These are phyloP conservation scores for Pleurotus tuoliensis DNA, from an alignment of 768 basidiomycete species.

Conservation along the genomic window DNA sequence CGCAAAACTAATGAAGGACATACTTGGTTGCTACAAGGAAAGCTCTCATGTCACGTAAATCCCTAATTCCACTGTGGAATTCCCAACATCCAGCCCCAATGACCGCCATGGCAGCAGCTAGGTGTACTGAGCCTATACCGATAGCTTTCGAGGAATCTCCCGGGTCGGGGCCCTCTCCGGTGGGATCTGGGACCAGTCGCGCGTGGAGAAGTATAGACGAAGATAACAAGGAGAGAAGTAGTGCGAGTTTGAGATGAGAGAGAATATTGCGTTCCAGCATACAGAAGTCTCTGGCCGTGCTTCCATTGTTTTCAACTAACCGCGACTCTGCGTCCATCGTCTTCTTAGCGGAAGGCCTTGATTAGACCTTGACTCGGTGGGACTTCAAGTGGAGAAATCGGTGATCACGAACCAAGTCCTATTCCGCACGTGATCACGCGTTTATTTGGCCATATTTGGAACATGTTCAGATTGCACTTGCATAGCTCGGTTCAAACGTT, in stretches of 20 bases:
- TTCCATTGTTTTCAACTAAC: slow-evolving; percentile 45
- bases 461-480: slow-evolving; percentile 26
- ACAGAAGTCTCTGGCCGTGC: slow-evolving; percentile 69
- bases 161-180: slow-evolving; percentile 16
- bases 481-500: slow-evolving; percentile 13
- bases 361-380: neutral
- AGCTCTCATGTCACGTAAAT: slow-evolving; percentile 53
- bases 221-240: slow-evolving; percentile 59
- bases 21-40: slow-evolving; percentile 60
- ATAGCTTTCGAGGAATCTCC: neutral
- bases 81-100: slow-evolving; percentile 43
- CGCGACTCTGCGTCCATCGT: slow-evolving; percentile 8
- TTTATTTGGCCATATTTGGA: slow-evolving; percentile 40
- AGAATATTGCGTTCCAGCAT: slow-evolving; percentile 79
- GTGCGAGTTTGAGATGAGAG: slow-evolving; percentile 62
- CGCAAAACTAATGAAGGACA: neutral
- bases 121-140: neutral
- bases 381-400: too few species aligned
- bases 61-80: slow-evolving; percentile 55
- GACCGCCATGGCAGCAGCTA: neutral
- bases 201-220: slow-evolving; percentile 60
- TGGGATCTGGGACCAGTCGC: slow-evolving; percentile 48
- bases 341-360: neutral
- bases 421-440: neutral
- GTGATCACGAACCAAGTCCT: neutral